A percentile compares a stretch with the other conserved stretches of the same genome.
phyloP scores from a whole-genome alignment of 257 asterid species.

The Nicotiana tabacum region DNA sequence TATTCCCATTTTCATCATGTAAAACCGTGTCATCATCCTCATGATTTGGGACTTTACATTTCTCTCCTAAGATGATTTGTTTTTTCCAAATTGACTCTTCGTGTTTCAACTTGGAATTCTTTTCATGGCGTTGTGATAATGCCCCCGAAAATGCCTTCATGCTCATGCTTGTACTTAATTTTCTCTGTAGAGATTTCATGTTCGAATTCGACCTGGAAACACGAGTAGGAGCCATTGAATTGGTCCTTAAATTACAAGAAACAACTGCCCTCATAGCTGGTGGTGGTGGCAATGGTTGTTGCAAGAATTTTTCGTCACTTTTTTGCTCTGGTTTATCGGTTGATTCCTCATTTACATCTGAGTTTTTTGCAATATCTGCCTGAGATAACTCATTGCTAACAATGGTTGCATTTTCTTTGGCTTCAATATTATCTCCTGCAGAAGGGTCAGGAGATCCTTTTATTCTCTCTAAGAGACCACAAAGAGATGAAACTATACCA shows the following conservation, averaged over 20 bases:
- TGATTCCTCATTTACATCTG: not conserved
- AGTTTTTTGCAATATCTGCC: not conserved
- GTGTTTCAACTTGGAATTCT: slow-evolving; percentile 39
- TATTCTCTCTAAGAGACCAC: slow-evolving; percentile 41
- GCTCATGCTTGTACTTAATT: slow-evolving; percentile 50
- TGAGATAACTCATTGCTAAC: not conserved
- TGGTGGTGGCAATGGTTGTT: slow-evolving; percentile 37
- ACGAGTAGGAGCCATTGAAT: not conserved
- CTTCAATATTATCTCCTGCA: not conserved
- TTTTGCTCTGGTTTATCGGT: not conserved
- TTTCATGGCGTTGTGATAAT: not conserved
- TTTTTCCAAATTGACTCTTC: slow-evolving; percentile 91
- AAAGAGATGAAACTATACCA: slow-evolving; percentile 43
- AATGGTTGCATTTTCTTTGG: not conserved
- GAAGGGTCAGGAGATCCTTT: slow-evolving; percentile 11
- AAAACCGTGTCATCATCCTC: slow-evolving; percentile 41
- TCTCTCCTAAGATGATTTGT: slow-evolving; percentile 78
- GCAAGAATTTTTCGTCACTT: slow-evolving; percentile 7
- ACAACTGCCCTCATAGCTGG: slow-evolving; percentile 25
- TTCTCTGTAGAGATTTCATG: slow-evolving; percentile 9
- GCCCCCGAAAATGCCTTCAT: slow-evolving; percentile 29
- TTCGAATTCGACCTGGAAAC: slow-evolving; percentile 29
- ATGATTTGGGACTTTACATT: slow-evolving; percentile 58
- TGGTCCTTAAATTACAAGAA: not conserved
- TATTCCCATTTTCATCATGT: slow-evolving; percentile 63